Evolutionary conservation across 805 yeast species (phyloP), one percentile per base, ranked within the genome.

Genomic region (Kuraishia hungarica): DNA sequence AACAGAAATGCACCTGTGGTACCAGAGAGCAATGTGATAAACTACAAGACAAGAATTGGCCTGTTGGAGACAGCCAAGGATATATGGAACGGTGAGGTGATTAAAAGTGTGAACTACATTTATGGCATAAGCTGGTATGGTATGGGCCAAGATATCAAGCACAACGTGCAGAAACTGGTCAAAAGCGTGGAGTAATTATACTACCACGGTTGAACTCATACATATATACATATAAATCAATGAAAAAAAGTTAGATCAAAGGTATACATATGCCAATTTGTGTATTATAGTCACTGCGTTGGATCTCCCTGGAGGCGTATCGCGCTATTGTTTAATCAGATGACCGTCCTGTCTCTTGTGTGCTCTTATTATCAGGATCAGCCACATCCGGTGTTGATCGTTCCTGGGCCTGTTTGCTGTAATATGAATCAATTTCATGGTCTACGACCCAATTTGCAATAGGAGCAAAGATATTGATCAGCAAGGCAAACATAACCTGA

Each of bases 1-100:
- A 74, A 81, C 60, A 72, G 82, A 59, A 79, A 84, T 50, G 75
- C 80, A 53, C 68, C 78, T 15, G 73, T 80, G 35, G 71, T 73
- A 39, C 80, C 79, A 58, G 69, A 78, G 26, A 63, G 73, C 6
- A 70, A 76, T 54, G 77, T 77, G 29, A 64, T 73, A 51, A 64
- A 72, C 21, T 81, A 81, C 56, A 68, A 73, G 56, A 71, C 76
- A 28, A 76, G 87, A 29, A 68, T 73, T 11, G 66, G 70, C 23
- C 58, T 82, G 35, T 63, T 63, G 10, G 91, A 89, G 67, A 84
- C 91, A 0, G 73, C 80, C 57, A 86, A 84, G 60, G 96, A 88
- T 63, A 75, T 87, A 48, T 88, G 96, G 96, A 85, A 88, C 64
- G 83, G 80, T 50, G 92, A 87, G 65, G 78, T 88, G 54, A 76